Evolutionary conservation across 2,329 filamentous ascomycete genomes (phyloP).

Genomic region (Akanthomyces lecanii): DNA sequence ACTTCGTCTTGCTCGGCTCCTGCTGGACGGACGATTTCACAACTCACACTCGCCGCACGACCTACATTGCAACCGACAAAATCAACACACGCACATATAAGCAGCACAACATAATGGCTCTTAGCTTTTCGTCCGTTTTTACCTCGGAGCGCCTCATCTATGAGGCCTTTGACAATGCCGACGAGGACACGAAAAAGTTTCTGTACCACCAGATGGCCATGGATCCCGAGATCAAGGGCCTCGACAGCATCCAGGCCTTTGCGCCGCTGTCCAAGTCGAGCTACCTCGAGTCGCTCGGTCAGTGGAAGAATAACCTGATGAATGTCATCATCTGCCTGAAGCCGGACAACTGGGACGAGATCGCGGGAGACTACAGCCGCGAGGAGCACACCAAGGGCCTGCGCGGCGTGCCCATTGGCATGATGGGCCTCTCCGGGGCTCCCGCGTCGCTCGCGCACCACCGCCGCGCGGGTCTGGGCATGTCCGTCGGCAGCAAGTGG

Average conservation of each 20-base stretch:
- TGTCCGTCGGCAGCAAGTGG: slow-evolving; percentile 30
- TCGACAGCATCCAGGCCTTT: slow-evolving; percentile 5
- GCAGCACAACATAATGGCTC: not conserved
- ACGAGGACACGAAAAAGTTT: slow-evolving; percentile 13
- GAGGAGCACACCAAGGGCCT: not conserved
- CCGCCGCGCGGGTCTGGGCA: slow-evolving; percentile 25
- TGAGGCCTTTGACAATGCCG: slow-evolving; percentile 14
- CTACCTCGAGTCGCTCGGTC: not conserved
- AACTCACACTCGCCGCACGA: not conserved
- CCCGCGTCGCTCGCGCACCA: not conserved
- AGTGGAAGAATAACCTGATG: slow-evolving; percentile 7
- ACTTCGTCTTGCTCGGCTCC: not conserved
- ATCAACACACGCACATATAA: not conserved
- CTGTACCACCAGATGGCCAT: slow-evolving; percentile 15
- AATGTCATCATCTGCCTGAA: slow-evolving; percentile 15
- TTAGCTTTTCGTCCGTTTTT: not conserved
- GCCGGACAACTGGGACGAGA: slow-evolving; percentile 14
- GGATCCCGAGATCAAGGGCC: slow-evolving; percentile 17
- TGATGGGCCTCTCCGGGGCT: not conserved
- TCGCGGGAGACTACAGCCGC: not conserved
- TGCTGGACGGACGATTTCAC: not conserved
- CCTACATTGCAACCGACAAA: not conserved
- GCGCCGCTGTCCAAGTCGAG: not conserved
- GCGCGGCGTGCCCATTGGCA: slow-evolving; percentile 9
- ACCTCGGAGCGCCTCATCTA: slow-evolving; percentile 15